phyloP scores from a whole-genome alignment of 1,139 yeast genomes.

The Protomyces arabidopsidicola region DNA sequence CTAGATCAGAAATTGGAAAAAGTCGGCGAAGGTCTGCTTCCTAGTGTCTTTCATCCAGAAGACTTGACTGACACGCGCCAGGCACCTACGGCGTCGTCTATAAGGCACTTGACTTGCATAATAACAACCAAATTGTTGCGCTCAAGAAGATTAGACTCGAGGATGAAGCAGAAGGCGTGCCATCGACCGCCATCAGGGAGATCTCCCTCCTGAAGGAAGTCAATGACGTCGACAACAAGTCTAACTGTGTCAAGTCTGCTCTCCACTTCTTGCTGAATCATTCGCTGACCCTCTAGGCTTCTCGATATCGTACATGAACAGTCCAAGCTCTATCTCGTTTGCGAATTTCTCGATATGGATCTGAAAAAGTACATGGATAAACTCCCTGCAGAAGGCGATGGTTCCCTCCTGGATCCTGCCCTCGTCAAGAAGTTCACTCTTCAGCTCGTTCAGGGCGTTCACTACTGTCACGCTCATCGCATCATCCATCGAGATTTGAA shows the following conservation, averaged over 20 bases:
- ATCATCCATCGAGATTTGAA: slow-evolving; percentile 93
- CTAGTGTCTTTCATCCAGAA: neutral
- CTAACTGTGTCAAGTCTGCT: slow-evolving; percentile 38
- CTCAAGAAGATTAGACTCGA: slow-evolving; percentile 90
- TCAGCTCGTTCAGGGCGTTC: slow-evolving; percentile 86
- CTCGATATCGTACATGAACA: slow-evolving; percentile 97
- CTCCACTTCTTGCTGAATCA: neutral
- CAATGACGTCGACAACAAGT: slow-evolving; percentile 85
- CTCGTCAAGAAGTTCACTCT: slow-evolving; percentile 91
- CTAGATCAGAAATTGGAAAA: slow-evolving; percentile 79
- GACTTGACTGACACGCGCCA: slow-evolving; percentile 32
- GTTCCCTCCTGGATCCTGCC: slow-evolving; percentile 48
- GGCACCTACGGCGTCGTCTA: slow-evolving; percentile 97
- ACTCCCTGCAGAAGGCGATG: slow-evolving; percentile 85
- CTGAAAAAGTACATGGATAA: slow-evolving; percentile 95
- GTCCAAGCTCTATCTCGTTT: slow-evolving; percentile 84
- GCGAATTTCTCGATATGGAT: slow-evolving; percentile 90
- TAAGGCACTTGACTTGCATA: slow-evolving; percentile 84
- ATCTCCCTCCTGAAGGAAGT: slow-evolving; percentile 88
- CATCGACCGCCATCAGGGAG: slow-evolving; percentile 95
- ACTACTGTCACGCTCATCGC: slow-evolving; percentile 92
- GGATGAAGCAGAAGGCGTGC: slow-evolving; percentile 98
- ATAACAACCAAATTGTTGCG: slow-evolving; percentile 85
- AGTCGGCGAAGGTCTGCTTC: slow-evolving; percentile 79
- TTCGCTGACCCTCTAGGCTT: slow-evolving; percentile 38